phyloP scores from a whole-genome alignment of 768 basidiomycete species.

The Kwoniella europaea region DNA sequence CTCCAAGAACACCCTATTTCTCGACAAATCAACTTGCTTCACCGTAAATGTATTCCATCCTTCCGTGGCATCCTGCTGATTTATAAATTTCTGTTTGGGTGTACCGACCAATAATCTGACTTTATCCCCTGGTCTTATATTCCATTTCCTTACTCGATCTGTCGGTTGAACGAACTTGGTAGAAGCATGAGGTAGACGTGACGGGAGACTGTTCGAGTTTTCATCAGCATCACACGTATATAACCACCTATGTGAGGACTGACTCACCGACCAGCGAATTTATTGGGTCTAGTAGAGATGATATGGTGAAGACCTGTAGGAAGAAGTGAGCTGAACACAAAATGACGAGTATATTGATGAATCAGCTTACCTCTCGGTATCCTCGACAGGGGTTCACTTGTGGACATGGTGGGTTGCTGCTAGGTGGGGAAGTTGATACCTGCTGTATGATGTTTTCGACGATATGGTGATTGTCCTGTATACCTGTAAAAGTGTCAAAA shows the following conservation, averaged over 20 bases:
- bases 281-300: conserved; percentile 18
- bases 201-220: conserved; percentile 24
- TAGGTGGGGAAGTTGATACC: neutral
- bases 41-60: conserved; percentile 55
- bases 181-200: conserved; percentile 39
- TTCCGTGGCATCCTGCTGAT: conserved; percentile 35
- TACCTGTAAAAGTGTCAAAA: neutral
- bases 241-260: neutral
- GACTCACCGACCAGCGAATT: conserved; percentile 24
- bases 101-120: conserved; percentile 52
- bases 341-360: too few relatives aligned
- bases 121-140: conserved; percentile 53
- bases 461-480: neutral
- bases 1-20: conserved; percentile 48
- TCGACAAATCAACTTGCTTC: conserved; percentile 47
- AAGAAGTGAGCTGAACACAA: neutral
- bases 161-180: conserved; percentile 43
- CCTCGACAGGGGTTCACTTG: conserved; percentile 21
- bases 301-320: conserved; percentile 21
- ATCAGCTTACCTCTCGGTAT: conserved; percentile 30
- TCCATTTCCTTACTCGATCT: conserved; percentile 51
- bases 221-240: neutral
- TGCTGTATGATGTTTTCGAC: too few relatives aligned
- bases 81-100: conserved; percentile 46
- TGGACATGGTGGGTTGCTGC: conserved; percentile 16